Evolutionary conservation across 164 flowering plant species (phyloP).

Genomic region (Vitis rotundifolia): DNA sequence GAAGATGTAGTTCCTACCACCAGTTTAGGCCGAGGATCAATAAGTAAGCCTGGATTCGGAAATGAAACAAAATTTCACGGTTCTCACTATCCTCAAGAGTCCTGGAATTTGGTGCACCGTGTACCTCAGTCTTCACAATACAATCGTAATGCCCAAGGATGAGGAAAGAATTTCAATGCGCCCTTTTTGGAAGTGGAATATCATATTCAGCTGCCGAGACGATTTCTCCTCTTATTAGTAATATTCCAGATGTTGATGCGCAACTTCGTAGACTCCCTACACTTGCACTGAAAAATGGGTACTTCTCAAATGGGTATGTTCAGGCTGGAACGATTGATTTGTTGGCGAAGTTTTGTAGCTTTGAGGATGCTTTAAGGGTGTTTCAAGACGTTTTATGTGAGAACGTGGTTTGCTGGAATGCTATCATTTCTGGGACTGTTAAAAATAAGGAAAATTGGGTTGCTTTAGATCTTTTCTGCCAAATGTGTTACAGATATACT

Average conservation of each 20-base stretch:
- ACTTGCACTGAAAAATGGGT: no score
- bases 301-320: slow-evolving; percentile 53
- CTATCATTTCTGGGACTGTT: slow-evolving; percentile 67
- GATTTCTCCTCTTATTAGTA: slow-evolving; percentile 27
- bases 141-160: slow-evolving; percentile 23
- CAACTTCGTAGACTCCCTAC: slow-evolving; percentile 23
- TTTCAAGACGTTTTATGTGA: slow-evolving; percentile 51
- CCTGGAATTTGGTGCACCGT: slow-evolving; percentile 34
- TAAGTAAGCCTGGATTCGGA: slow-evolving; percentile 24
- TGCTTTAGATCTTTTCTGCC: slow-evolving; percentile 54
- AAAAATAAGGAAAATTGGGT: slow-evolving; percentile 45
- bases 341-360: slow-evolving; percentile 43
- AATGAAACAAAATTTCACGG: slow-evolving; percentile 27
- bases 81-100: slow-evolving; percentile 40
- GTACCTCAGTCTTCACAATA: slow-evolving; percentile 30
- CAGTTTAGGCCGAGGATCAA: slow-evolving; percentile 37
- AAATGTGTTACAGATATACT: slow-evolving; percentile 33
- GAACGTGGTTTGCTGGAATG: slow-evolving; percentile 83
- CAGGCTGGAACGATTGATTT: slow-evolving; percentile 64
- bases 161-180: slow-evolving; percentile 21
- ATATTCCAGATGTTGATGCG: slow-evolving; percentile 25
- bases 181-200: slow-evolving; percentile 24
- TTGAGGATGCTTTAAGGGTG: slow-evolving; percentile 64
- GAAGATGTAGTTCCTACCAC: slow-evolving; percentile 33
- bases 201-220: slow-evolving; percentile 32